Evolutionary conservation across 768 basidiomycete species (phyloP), one percentile per base, ranked within the genome.

Genomic region (Fistulinella prunicolor): DNA sequence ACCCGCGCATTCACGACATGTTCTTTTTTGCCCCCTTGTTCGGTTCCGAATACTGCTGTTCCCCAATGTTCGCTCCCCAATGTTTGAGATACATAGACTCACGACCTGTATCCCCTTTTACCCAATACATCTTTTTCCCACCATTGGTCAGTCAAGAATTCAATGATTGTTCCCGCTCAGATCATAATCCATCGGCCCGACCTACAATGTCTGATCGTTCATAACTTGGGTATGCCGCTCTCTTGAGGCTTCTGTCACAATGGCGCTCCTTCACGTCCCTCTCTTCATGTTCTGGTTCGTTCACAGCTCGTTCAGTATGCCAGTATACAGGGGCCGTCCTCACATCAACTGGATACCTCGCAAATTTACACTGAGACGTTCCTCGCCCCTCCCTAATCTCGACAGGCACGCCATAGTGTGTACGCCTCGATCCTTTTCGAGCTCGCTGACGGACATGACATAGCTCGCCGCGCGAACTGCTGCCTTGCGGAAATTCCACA

Each of bases 121-220:
- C 49, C 9, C 67, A 73, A 9, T 70, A 51, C 20, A 62, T 34
- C 10, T 19, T 36, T 39, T 44, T 38, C 8, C 19, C 22, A 12
- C 19, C 26, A 7, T 40, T 17, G 26, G 51, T 47, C 43, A 13
- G 10, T 28, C 10, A 28, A 10, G 5, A 28, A 28, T 6, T 28
- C 26, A 28, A 5, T 10, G 26, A 5, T 6, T n/a, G n/a, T n/a
- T n/a, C n/a, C 21, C 48, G 59, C 39, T 32, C 38, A 22, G 26
- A 45, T 50, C 29, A 21, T 42, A 49, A 58, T 47, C n/a, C 16
- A 12, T 19, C 10, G 42, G 53, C 46, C 56, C 16, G n/a, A 9
- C 28, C 45, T 47, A 9, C 37, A 54, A 61, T 49, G 29, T 16
- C 10, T n/a, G 32, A 20, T 34, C 51, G 21, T 37, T 44, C 30